phyloP scores from a whole-genome alignment of 2,329 filamentous ascomycete genomes.

The Chalara sp. region DNA sequence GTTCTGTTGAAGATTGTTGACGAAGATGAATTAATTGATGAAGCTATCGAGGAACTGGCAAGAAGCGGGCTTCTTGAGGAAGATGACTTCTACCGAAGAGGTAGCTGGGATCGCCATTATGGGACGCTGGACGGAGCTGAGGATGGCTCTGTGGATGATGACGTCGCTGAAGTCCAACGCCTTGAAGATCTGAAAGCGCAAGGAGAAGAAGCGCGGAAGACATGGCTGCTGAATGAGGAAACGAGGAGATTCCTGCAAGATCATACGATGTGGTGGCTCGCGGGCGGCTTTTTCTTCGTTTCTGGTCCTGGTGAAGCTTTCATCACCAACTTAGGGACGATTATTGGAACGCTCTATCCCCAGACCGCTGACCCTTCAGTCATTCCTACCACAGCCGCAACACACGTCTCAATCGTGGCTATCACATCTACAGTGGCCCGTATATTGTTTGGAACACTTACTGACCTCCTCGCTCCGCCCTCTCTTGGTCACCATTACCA shows the following conservation, averaged over 20 bases:
- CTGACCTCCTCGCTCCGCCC: constrained; percentile 73
- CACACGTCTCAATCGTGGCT: constrained; percentile 88
- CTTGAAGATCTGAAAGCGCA: constrained; percentile 26
- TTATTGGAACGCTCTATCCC: constrained; percentile 78
- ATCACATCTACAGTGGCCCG: constrained; percentile 86
- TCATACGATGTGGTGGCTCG: constrained; percentile 92
- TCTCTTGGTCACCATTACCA: constrained; percentile 28
- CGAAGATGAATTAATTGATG: constrained; percentile 81
- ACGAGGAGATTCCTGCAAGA: constrained; percentile 80
- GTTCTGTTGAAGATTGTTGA: constrained; percentile 73
- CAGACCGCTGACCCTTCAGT: constrained; percentile 40
- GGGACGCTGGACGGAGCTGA: constrained; percentile 41
- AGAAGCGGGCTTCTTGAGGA: constrained; percentile 75
- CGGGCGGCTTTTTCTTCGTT: constrained; percentile 84
- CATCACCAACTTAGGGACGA: constrained; percentile 93
- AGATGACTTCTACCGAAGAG: constrained; percentile 62
- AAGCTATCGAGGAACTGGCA: constrained; percentile 85
- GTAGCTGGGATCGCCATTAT: constrained; percentile 49
- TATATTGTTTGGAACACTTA: constrained; percentile 81
- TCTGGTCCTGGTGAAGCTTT: constrained; percentile 85
- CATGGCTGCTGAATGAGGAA: constrained; percentile 85
- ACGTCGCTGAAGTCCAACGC: constrained; percentile 35
- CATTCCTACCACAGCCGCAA: constrained; percentile 57
- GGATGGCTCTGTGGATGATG: constrained; percentile 28
- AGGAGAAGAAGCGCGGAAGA: constrained; percentile 54